Base-by-base conservation (phyloP, 2,329 filamentous ascomycete species). In the Metarhizium brunneum region DNA sequence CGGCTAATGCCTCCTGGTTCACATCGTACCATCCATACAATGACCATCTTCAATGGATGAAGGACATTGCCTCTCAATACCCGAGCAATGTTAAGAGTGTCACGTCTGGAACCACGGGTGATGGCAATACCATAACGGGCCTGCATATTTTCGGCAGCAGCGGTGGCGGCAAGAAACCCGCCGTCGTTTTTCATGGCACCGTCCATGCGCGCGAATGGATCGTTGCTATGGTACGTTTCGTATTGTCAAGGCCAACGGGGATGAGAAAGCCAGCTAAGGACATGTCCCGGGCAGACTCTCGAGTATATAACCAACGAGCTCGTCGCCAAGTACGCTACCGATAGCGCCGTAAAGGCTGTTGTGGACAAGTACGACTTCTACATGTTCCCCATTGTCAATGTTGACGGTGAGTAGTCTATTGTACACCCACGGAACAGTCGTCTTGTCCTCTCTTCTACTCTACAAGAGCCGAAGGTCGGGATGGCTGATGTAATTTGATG, bases 281-380 rank as follows among this genome's bases (percentile, higher is more conserved):
- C 30, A 25, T 14, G n/a, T 11, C 6, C 6, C 14, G 20, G 11
- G n/a, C 10, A 71, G 70, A 68, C 72, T 6, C 70, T 75, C 45
- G 80, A 84, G 63, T 84, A 81, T 64, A 67, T 81, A 16, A 73
- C 76, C 10, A 76, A 75, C 58, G 67, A 72, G 18, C 69, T 84
- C 36, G 67, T 83, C 18, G 69, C 69, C 40, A 72, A 73, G 52
- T 81, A 80, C 61, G 64, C 63, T 36, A 66, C 66, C 18, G 64
- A 69, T 14, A 61, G 68, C n/a, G 65, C 69, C 3, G 65, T 76
- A 43, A 72, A 66, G 43, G 64, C 67, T 1, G 75, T 80, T 54
- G 73, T 86, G 29, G 76, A 86, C 66, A 80, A 74, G 55, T 85
- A 83, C 64, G 85, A 88, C 68, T 84, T 84, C 60, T 86, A 84